phyloP scores from a whole-genome alignment of 495 filamentous ascomycete genomes.

The Choiromyces venosus region DNA sequence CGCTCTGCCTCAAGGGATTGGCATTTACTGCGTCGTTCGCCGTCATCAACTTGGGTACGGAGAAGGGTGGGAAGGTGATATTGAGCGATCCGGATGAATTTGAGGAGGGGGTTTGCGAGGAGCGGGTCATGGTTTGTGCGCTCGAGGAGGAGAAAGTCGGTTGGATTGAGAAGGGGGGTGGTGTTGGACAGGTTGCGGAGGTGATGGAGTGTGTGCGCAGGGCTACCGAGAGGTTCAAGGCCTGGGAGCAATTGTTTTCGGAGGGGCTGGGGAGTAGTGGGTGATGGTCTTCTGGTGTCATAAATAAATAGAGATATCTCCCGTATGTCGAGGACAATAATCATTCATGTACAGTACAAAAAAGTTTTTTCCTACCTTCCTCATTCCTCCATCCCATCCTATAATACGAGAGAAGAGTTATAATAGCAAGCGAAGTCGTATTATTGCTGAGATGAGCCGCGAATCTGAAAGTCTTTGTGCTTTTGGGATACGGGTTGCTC shows the following conservation, averaged over 20 bases:
- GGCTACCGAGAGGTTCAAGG: conserved; percentile 30
- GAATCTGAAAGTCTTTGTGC: no score
- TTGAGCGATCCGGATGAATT: conserved; percentile 83
- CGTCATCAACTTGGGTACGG: conserved; percentile 62
- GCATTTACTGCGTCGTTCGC: conserved; percentile 68
- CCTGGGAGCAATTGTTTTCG: conserved; percentile 22
- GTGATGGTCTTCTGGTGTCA: neutral
- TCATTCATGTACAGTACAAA: neutral
- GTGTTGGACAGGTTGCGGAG: conserved; percentile 28
- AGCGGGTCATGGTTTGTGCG: conserved; percentile 53
- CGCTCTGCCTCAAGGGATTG: conserved; percentile 51
- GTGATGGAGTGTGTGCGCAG: conserved; percentile 30
- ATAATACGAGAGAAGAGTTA: no score
- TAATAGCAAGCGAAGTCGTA: no score
- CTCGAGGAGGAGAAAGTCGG: conserved; percentile 35
- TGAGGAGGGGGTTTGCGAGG: conserved; percentile 75
- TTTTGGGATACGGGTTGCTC: no score
- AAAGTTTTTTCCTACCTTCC: neutral
- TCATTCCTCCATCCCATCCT: neutral
- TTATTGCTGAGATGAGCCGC: no score
- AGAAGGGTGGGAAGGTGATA: conserved; percentile 60
- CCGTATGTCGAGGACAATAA: neutral
- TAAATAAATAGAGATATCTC: neutral
- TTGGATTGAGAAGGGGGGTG: conserved; percentile 42
- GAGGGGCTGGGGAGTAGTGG: neutral